Percentiles rank a stretch among this genome's conserved stretches.
Evolutionary conservation across 2,329 filamentous ascomycete genomes (phyloP).

Genomic region (Fusarium palustre): DNA sequence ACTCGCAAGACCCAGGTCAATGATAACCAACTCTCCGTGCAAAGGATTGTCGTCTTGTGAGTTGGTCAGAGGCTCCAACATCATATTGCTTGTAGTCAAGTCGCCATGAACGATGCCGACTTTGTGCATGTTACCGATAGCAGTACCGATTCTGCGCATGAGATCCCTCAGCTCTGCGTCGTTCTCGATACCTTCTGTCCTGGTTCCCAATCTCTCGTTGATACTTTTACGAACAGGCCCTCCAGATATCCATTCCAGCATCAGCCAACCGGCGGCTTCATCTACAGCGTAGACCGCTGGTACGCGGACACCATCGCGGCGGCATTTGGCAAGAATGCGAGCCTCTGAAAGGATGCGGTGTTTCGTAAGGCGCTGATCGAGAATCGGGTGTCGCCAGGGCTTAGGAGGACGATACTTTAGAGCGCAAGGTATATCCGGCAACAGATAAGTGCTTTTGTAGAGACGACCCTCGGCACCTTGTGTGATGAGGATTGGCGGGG

Average conservation of each 20-base stretch:
- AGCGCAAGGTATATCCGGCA: slow-evolving; percentile 74
- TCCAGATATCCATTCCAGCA: slow-evolving; percentile 88
- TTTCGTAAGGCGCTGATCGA: slow-evolving; percentile 88
- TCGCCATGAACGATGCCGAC: slow-evolving; percentile 94
- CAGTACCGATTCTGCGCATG: slow-evolving; percentile 76
- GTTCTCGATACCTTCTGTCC: slow-evolving; percentile 54
- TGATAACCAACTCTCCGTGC: slow-evolving; percentile 84
- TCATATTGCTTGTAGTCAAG: slow-evolving; percentile 96
- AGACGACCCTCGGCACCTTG: slow-evolving; percentile 97
- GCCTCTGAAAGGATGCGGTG: slow-evolving; percentile 91
- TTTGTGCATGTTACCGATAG: slow-evolving; percentile 81
- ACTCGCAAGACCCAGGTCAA: slow-evolving; percentile 92
- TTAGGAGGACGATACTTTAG: slow-evolving; percentile 94
- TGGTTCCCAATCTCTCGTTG: slow-evolving; percentile 73
- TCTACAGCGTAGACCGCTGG: slow-evolving; percentile 81
- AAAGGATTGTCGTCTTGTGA: slow-evolving; percentile 50
- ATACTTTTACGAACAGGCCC: slow-evolving; percentile 75
- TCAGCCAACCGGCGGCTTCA: slow-evolving; percentile 75
- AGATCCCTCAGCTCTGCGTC: slow-evolving; percentile 68
- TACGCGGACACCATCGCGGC: slow-evolving; percentile 82
- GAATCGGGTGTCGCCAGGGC: slow-evolving; percentile 88
- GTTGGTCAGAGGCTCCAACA: slow-evolving; percentile 67
- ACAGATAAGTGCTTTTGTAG: slow-evolving; percentile 86
- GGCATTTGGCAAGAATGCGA: slow-evolving; percentile 82
- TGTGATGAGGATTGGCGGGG: slow-evolving; percentile 77